Percentiles rank a stretch among this genome's conserved stretches.
phyloP scores from a whole-genome alignment of 495 filamentous ascomycete genomes.

The Aeminium ludgeri region DNA sequence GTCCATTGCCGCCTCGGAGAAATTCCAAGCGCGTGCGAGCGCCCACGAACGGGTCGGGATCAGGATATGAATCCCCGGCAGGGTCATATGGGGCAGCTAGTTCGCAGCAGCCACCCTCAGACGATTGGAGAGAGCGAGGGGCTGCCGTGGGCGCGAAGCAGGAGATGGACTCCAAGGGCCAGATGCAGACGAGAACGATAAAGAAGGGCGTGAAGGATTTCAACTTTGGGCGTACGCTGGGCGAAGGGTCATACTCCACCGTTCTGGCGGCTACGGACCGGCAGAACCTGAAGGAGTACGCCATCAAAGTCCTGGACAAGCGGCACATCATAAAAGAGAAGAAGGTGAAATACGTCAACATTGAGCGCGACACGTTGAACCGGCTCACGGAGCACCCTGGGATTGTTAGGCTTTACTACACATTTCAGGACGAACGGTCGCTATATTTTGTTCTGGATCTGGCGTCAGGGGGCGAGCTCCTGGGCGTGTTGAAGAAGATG shows the following conservation, averaged over 20 bases:
- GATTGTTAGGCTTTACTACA: conserved; percentile 94
- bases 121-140: conserved; percentile 91
- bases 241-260: conserved; percentile 96
- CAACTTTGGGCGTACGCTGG: conserved; percentile 76
- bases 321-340: conserved; percentile 99
- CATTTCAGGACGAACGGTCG: conserved; percentile 91
- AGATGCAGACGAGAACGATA: conserved; percentile 60
- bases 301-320: conserved; percentile 97
- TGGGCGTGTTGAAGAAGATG: conserved; percentile 86
- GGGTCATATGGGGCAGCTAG: conserved; percentile 49
- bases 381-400: conserved; percentile 91
- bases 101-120: conserved; percentile 46
- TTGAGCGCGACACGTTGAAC: conserved; percentile 97
- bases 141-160: conserved; percentile 63
- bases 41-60: conserved; percentile 49
- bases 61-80: conserved; percentile 18
- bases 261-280: conserved; percentile 89
- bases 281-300: conserved; percentile 89
- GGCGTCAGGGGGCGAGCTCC: conserved; percentile 77
- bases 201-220: conserved; percentile 99
- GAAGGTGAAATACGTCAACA: conserved; percentile 99
- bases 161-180: conserved; percentile 70
- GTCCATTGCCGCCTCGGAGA: conserved; percentile 40
- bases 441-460: conserved; percentile 95
- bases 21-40: conserved; percentile 45